Conservation (phyloP, 2,329 filamentous ascomycete genomes). For the Monosporascus cannonballus region DNA sequence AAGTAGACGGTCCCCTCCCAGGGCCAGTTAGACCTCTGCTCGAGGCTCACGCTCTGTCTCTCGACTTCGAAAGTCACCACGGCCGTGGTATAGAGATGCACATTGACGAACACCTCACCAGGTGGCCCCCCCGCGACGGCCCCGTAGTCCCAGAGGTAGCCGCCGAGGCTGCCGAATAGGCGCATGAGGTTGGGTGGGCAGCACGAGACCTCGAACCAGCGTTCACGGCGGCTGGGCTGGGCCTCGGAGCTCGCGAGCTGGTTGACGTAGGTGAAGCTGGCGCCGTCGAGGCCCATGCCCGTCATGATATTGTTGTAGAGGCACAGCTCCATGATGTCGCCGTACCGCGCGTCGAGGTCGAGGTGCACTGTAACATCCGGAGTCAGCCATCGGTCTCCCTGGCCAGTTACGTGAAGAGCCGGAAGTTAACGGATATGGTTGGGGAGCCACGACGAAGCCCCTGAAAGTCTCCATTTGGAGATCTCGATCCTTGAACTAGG, state of each 20-base stretch:
- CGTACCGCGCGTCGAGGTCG: conserved; percentile 46
- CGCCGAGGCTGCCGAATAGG: conserved; percentile 49
- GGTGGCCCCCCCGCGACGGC: neutral
- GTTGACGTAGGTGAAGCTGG: conserved; percentile 55
- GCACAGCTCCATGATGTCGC: conserved; percentile 54
- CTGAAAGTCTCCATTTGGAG: too few relatives aligned
- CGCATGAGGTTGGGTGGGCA: conserved; percentile 55
- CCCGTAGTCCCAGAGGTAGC: conserved; percentile 47
- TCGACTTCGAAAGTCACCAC: conserved; percentile 33
- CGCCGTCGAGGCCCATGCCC: conserved; percentile 49
- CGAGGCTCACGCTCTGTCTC: conserved; percentile 31
- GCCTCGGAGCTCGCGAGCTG: conserved; percentile 49
- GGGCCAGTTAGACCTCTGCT: conserved; percentile 50
- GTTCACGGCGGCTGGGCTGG: conserved; percentile 41
- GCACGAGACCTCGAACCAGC: conserved; percentile 55
- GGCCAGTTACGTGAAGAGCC: too few relatives aligned
- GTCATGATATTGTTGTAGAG: conserved; percentile 57
- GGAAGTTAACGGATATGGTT: too few relatives aligned
- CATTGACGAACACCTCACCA: conserved; percentile 34
- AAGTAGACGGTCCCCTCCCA: conserved; percentile 49
- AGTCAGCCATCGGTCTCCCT: too few relatives aligned
- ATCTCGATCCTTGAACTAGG: too few relatives aligned
- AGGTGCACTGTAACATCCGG: conserved; percentile 31
- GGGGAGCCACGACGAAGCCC: too few relatives aligned
- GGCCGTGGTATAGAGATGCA: conserved; percentile 51